These are phyloP conservation scores for Chrysanthemum seticuspe DNA, from an alignment of 129 eudicot genomes.

Conservation along the genomic window DNA sequence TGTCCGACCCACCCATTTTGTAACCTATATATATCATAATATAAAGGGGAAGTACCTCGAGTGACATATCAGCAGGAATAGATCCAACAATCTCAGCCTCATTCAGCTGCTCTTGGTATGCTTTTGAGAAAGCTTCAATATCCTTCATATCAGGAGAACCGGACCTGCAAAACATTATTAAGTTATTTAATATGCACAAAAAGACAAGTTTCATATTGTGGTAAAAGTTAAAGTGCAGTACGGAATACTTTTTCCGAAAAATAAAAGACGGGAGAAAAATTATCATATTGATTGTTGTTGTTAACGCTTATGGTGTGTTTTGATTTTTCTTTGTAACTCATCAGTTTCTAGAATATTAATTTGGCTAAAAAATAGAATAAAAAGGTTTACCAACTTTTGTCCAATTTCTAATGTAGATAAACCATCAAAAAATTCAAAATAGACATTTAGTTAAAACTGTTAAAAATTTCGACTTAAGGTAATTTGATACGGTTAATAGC, in stretches of 20 bases:
- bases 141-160: conserved; percentile 83
- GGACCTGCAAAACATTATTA: conserved; percentile 48
- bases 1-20: background rate
- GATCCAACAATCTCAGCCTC: conserved; percentile 66
- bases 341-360: background rate
- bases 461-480: too few species aligned
- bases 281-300: too few species aligned
- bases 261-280: too few species aligned
- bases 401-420: too few species aligned
- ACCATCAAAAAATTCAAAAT: too few species aligned
- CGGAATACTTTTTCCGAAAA: background rate
- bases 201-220: background rate
- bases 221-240: background rate
- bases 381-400: too few species aligned
- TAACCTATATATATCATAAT: background rate
- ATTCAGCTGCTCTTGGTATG: conserved; percentile 52
- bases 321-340: too few species aligned
- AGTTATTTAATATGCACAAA: background rate
- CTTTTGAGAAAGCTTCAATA: conserved; percentile 72
- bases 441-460: too few species aligned
- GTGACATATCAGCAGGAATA: conserved; percentile 59
- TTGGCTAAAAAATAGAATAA: too few species aligned
- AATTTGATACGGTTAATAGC: too few species aligned
- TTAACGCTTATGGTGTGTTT: too few species aligned
- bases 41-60: conserved; percentile 53